Conservation (phyloP, 164 flowering plant species). For the Chimonanthus praecox region DNA sequence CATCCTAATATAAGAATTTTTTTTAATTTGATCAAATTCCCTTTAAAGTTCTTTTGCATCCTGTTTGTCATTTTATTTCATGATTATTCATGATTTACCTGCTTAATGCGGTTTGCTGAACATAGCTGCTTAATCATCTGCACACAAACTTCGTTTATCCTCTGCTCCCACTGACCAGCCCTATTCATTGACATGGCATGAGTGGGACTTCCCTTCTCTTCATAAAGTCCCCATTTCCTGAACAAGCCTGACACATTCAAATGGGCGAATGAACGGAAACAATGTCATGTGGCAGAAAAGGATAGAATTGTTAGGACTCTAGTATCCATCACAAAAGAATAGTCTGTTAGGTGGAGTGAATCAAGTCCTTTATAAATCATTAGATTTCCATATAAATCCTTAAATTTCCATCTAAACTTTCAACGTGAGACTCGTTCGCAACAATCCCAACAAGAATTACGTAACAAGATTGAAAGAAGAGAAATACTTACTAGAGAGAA, state of each 20-base stretch:
- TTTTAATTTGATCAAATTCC: neutral
- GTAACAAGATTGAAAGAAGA: neutral
- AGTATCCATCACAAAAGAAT: no score
- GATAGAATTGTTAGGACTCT: no score
- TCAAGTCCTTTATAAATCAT: no score
- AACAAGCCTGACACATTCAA: constrained; percentile 17
- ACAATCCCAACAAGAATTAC: neutral
- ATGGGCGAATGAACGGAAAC: neutral
- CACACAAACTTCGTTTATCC: constrained; percentile 18
- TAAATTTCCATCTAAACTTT: no score
- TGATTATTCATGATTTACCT: constrained; percentile 14
- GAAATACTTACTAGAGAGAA: constrained; percentile 15
- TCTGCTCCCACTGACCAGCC: constrained; percentile 7
- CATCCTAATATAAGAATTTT: neutral
- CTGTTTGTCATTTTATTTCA: no score
- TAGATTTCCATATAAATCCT: no score
- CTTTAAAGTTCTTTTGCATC: neutral
- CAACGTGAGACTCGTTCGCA: no score
- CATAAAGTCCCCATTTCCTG: constrained; percentile 22
- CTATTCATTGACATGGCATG: neutral
- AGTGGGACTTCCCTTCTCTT: neutral
- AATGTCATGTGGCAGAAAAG: neutral
- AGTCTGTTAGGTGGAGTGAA: no score
- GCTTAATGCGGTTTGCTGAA: constrained; percentile 17
- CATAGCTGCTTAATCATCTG: constrained; percentile 32